phyloP scores from a whole-genome alignment of 129 eudicot species.

The Artemisia argyi region DNA sequence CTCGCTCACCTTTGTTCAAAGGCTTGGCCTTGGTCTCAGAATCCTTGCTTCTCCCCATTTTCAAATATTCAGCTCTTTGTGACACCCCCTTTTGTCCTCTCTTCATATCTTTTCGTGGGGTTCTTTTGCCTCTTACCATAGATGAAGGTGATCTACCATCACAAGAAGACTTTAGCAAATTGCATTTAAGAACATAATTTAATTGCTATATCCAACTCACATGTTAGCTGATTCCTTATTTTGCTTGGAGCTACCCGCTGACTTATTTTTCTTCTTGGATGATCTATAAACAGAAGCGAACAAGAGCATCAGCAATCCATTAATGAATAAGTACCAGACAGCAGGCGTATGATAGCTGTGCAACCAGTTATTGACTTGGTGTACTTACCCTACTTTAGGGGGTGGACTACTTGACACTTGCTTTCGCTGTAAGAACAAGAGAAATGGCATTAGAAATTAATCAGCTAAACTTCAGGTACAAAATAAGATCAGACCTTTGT shows the following conservation, averaged over 20 bases:
- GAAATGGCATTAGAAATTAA: conserved; percentile 31
- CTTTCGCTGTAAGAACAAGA: conserved; percentile 43
- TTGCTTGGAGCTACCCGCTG: conserved; percentile 37
- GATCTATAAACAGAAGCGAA: conserved; percentile 35
- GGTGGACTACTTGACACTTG: conserved; percentile 41
- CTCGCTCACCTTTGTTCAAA: too few species aligned
- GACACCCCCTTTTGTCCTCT: conserved; percentile 38
- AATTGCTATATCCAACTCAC: conserved; percentile 48
- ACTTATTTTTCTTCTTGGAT: conserved; percentile 48
- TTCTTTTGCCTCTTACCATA: conserved; percentile 61
- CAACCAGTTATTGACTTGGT: background rate
- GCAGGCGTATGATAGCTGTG: too few species aligned
- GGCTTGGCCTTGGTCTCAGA: conserved; percentile 33
- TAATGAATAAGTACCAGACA: background rate
- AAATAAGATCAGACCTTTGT: conserved; percentile 40
- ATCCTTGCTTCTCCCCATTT: conserved; percentile 37
- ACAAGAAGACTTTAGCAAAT: conserved; percentile 28
- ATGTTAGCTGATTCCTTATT: conserved; percentile 39
- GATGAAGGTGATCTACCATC: conserved; percentile 61
- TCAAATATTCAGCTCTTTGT: conserved; percentile 36
- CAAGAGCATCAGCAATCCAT: conserved; percentile 9
- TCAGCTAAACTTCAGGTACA: conserved; percentile 3
- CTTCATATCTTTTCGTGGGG: conserved; percentile 69
- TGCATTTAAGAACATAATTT: background rate
- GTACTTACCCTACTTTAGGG: conserved; percentile 54